Base-by-base conservation (phyloP, 2,329 filamentous ascomycete species). In the Aspergillus niger region DNA sequence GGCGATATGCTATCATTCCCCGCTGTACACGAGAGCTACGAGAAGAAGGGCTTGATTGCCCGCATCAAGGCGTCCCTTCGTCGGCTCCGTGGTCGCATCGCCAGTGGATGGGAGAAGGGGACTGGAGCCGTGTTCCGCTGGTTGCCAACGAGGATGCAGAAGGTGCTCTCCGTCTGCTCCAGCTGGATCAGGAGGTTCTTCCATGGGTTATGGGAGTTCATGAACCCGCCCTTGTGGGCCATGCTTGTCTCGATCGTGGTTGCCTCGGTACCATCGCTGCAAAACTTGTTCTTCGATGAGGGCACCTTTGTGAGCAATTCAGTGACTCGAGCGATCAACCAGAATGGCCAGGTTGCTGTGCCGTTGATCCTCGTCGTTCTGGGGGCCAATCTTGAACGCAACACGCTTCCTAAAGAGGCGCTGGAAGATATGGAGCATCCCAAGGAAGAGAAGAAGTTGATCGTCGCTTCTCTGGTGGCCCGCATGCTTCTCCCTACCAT, bases 191-290 rank as follows among this genome's bases (percentile, higher is more conserved):
- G 67, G 75, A 84, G 74, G 63, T 89, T 91, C 67, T 77, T 85
- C 67, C 78, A 78, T 52, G 92, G 92, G 55, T 74, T 93, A 11
- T 95, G 91, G 90, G 90, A 91, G 51, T 97, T 97, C 76, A 98
- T 99, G 94, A 98, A 98, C 77, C 94, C 95, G 44, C 95, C 95
- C 0, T 87, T 99, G 26, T 98, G 93, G 92, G 93, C 95, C 30
- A 98, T 99, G 95, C 81, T 98, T 36, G 81, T 88, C 41, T 91
- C 95, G n/a, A 89, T 98, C 49, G 79, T 97, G 54, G 91, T 99
- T 5, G 95, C 95, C 2, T 96, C 92, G 0, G 86, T 97, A 5
- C 95, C 95, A 0, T 72, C 81, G 1, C 84, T 99, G 7, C 94
- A 99, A 75, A 81, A 83, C 43, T 79, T 95, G 17, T 97, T 99